Evolutionary conservation across 306 rosid genomes (phyloP).

Genomic region (Albizia julibrissin): DNA sequence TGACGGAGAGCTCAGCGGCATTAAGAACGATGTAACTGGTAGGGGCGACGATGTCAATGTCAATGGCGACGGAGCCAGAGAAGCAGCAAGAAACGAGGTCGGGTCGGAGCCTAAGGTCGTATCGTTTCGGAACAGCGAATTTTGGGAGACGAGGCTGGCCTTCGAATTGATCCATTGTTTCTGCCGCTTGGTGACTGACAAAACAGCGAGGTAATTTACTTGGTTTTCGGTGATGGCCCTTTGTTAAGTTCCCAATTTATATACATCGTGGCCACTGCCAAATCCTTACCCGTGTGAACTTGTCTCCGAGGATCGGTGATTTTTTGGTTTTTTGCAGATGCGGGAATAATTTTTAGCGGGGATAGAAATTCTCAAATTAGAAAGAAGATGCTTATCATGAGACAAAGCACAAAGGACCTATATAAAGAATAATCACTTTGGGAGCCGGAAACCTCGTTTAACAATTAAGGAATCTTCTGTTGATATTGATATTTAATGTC

Average conservation of each 20-base stretch:
- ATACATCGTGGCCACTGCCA: neutral
- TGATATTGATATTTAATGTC: neutral
- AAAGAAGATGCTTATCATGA: neutral
- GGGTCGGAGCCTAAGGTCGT: slow-evolving; percentile 68
- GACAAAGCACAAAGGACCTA: neutral
- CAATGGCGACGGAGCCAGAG: slow-evolving; percentile 68
- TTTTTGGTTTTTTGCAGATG: neutral
- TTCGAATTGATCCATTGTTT: slow-evolving; percentile 76
- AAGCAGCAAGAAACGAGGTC: slow-evolving; percentile 73
- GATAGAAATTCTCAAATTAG: neutral
- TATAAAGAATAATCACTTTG: neutral
- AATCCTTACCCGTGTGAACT: neutral
- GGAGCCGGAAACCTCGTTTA: neutral
- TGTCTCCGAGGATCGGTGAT: neutral
- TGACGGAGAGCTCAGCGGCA: slow-evolving; percentile 66
- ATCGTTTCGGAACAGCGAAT: slow-evolving; percentile 83
- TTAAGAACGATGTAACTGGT: slow-evolving; percentile 81
- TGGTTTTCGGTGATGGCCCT: neutral
- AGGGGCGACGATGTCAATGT: slow-evolving; percentile 62
- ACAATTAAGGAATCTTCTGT: neutral
- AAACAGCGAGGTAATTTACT: neutral
- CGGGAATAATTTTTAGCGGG: neutral
- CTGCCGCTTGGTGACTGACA: neutral
- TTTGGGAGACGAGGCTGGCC: slow-evolving; percentile 88
- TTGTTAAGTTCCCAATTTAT: neutral